Base-by-base conservation (phyloP, 306 rosid species). In the Quercus bicolor region DNA sequence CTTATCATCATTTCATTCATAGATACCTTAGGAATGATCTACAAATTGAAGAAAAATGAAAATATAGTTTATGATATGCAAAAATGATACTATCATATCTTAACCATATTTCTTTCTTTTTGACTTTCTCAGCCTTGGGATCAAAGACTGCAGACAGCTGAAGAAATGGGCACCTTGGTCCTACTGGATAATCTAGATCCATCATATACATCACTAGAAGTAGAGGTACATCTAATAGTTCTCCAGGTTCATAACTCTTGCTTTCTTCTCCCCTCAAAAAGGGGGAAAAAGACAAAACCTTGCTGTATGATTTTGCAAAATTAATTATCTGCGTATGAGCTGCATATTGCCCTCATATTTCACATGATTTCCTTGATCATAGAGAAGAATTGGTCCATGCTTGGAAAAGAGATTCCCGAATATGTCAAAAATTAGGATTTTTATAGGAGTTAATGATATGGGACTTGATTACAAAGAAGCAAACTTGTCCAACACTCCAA, bases 101-200 rank as follows among this genome's bases (percentile, higher is more conserved):
- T 71, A 57, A 68, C 31, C 26, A 68, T 52, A 72, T 70, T 56
- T 72, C 31, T 23, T 19, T 75, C 33, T 10, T 61, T 20, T 65
- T 18, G 61, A 16, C 29, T 28, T 9, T 74, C 73, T 81, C 70
- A 91, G 96, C 75, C 85, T 53, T 91, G 90, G 91, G 81, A 86
- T 15, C 84, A 83, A 11, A 86, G 82, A 77, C 83, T 91, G 45
- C 83, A 14, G 75, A 72, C 0, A 59, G 96, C 93, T 75, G 85
- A 87, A 79, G 80, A 83, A 37, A 59, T 6, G n/a, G 79, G 70
- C 64, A 72, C 88, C 54, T 75, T 91, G 75, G 87, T 89, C 72
- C 80, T 89, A 72, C 82, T 91, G 59, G 78, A 77, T 76, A 87
- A 91, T 83, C 77, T 91, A 72, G 96, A 91, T 80, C 90, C 90